Evolutionary conservation across 140 eudicot species (phyloP), one percentile per base, ranked within the genome.

Genomic region (Flaveria floridana): DNA sequence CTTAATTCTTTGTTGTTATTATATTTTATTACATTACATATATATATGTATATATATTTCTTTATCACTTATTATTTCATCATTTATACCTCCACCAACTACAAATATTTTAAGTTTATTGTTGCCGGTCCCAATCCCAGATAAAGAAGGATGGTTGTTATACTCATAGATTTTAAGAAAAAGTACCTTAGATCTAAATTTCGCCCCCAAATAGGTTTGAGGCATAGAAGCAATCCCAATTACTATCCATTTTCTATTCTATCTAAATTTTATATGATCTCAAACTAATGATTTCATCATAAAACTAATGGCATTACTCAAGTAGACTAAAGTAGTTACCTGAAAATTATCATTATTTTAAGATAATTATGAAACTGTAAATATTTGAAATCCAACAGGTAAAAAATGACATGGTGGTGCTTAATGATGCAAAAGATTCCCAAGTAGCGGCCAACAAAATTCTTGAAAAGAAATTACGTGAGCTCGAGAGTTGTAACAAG

Each of bases 401-500:
- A 14, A 65, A 47, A 74, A 76, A 50, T 50, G 86, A 87, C 80
- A 85, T 77, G 79, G 78, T 74, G 76, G 68, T 65, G 19, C 79
- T 80, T 52, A 76, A 26, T 47, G 64, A 74, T 67, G 68, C 76
- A 57, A 75, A 82, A 64, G 77, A 82, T 56, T 77, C 82, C 62
- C 86, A 82, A 53, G 42, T 82, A 71, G 62, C 87, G n/a, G 84
- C 84, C 73, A 77, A 81, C 73, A 87, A 79, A 81, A 70, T 77
- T 47, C 82, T 78, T 44, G 88, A 85, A 81, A 83, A 82, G 78
- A 76, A 79, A 76, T 67, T 76, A 63, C 68, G 71, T 16, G 94
- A 88, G 76, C 76, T 83, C 4, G 88, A 81, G 69, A 88, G 78
- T 65, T 80, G 85, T 76, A 88, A 84, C 61, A 69, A 76, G 44